Conservation (phyloP, 495 filamentous ascomycete genomes). For the Xylaria nigripes region DNA sequence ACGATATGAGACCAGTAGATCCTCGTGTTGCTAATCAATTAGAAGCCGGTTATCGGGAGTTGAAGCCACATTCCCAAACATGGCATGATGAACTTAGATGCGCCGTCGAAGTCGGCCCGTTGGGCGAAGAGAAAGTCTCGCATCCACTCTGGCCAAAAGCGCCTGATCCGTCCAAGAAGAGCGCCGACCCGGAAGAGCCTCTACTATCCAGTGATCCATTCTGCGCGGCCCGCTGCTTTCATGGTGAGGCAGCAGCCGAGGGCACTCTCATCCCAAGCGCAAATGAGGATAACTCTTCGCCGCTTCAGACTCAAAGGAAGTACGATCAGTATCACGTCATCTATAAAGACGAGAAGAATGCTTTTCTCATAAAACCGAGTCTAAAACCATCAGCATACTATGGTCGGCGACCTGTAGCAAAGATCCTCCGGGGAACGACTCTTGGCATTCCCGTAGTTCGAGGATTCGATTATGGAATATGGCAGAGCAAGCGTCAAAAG, state of each 20-base stretch:
- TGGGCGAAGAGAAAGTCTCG: constrained; percentile 83
- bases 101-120: constrained; percentile 80
- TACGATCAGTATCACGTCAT: constrained; percentile 71
- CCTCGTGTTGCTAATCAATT: constrained; percentile 84
- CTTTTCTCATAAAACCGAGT: constrained; percentile 72
- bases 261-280: constrained; percentile 38
- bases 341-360: constrained; percentile 65
- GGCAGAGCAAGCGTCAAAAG: constrained; percentile 62
- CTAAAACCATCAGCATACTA: constrained; percentile 74
- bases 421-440: constrained; percentile 73
- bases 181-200: constrained; percentile 34
- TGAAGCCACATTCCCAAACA: constrained; percentile 84
- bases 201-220: constrained; percentile 45
- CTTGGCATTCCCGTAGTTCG: constrained; percentile 82
- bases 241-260: constrained; percentile 47
- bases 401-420: constrained; percentile 64
- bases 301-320: constrained; percentile 28
- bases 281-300: constrained; percentile 29
- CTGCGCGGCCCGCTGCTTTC: constrained; percentile 47
- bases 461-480: constrained; percentile 69
- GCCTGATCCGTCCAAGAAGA: constrained; percentile 25
- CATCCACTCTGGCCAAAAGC: constrained; percentile 70
- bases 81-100: constrained; percentile 90
- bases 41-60: constrained; percentile 76
- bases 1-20: constrained; percentile 86